Conservation (phyloP, 768 basidiomycete genomes). For the Naganishia onofrii region DNA sequence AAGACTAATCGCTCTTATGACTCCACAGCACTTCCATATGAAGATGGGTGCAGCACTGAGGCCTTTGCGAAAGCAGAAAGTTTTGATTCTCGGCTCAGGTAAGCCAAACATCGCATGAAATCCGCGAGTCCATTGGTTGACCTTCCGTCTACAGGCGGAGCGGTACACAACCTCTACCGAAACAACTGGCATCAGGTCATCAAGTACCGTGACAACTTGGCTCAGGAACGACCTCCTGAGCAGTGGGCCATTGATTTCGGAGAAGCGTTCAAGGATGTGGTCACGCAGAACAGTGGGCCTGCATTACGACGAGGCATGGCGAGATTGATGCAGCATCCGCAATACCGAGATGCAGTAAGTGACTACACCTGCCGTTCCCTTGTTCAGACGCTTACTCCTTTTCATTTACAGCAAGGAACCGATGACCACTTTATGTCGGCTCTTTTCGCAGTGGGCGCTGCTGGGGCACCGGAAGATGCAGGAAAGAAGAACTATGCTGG, state of each 20-base stretch:
- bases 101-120: neutral
- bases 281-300: slow-evolving; percentile 34
- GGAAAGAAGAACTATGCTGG: slow-evolving; percentile 35
- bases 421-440: slow-evolving; percentile 41
- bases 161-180: slow-evolving; percentile 36
- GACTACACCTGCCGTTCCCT: neutral
- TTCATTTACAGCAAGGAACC: slow-evolving; percentile 35
- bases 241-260: slow-evolving; percentile 38
- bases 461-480: slow-evolving; percentile 32
- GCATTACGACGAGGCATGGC: slow-evolving; percentile 23
- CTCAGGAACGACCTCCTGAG: slow-evolving; percentile 33
- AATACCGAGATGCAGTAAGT: slow-evolving; percentile 34
- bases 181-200: slow-evolving; percentile 34
- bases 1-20: neutral
- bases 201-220: slow-evolving; percentile 35
- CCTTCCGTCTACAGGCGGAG: slow-evolving; percentile 5
- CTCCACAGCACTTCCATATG: slow-evolving; percentile 30
- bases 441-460: slow-evolving; percentile 37
- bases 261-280: slow-evolving; percentile 32
- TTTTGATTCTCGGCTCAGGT: slow-evolving; percentile 35
- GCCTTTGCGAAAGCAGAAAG: slow-evolving; percentile 30
- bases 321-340: slow-evolving; percentile 34
- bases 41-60: slow-evolving; percentile 36
- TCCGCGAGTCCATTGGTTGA: neutral
- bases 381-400: neutral